Evolutionary conservation across 176 grass and related monocot species (phyloP), one percentile per base, ranked within the genome.

Genomic region (Pontederia paniculata): DNA sequence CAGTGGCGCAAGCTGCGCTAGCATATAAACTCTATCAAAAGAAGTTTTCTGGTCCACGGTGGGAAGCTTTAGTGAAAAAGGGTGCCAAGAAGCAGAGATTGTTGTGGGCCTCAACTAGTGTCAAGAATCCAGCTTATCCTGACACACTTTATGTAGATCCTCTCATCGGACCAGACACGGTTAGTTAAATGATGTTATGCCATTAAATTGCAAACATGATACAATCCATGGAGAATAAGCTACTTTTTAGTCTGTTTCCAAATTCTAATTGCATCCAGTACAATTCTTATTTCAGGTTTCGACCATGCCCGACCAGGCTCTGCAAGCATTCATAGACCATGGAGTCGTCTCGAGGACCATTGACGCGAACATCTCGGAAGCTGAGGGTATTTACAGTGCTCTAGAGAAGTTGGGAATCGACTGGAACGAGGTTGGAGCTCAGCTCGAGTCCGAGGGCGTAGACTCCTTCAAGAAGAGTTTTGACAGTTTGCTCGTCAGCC

Each of bases 21-120:
- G 94, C 94, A 47, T 93, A 98, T 63, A 82, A 93, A 63, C 83
- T 93, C 31, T 98, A 98, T 77, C 80, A 77, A 42, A 81, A 98
- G 78, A 98, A 98, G 74, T 98, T 98, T 57, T 98, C 94, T 51
- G 94, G 94, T 19, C 94, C 94, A 5, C 85, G 94, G 50, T 98
- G 94, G 94, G 94, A 98, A 50, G 87, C 87, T 65, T 88, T 98
- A 72, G 94, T 81, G 4, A 98, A 98, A 73, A 98, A 98, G 65
- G 94, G 94, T 67, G 94, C 94, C 21, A 98, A 82, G 83, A 98
- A 98, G 62, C 94, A 98, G 75, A 84, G 94, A 65, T 44, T 98
- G 50, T 58, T 98, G 70, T 98, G 94, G 94, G 94, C 94, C 58
- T 98, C 94, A 17, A 98, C 94, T 1, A 78, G 94, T 50, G 94